Conservation (phyloP, 2,329 filamentous ascomycete species). For the Clarireedia monteithiana region DNA sequence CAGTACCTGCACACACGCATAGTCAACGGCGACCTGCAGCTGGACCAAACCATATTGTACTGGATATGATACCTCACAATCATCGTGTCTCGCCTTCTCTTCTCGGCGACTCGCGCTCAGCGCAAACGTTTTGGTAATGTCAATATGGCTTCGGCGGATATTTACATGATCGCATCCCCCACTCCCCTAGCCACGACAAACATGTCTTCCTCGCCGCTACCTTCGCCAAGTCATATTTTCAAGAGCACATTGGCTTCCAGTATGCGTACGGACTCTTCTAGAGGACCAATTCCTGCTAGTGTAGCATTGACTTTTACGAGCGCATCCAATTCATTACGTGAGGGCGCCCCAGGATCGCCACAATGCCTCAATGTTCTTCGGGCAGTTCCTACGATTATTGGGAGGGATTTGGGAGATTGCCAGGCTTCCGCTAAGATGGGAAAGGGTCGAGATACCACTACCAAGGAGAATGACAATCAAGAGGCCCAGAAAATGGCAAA, state of each 20-base stretch:
- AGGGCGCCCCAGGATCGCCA: not conserved
- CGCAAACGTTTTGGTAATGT: constrained; percentile 14
- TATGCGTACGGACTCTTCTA: constrained; percentile 33
- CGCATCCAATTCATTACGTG: constrained; percentile 29
- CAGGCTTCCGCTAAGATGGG: constrained; percentile 21
- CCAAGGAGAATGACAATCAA: constrained; percentile 7
- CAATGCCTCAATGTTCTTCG: constrained; percentile 5
- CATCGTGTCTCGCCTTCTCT: constrained; percentile 21
- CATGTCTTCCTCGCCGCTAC: constrained; percentile 32
- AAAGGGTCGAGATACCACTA: constrained; percentile 5
- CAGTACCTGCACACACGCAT: too few relatives aligned
- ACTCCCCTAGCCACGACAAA: constrained; percentile 17
- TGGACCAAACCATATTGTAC: not conserved
- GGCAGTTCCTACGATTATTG: not conserved
- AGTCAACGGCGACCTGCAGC: not conserved
- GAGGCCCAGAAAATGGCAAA: constrained; percentile 14
- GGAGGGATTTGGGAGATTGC: constrained; percentile 24
- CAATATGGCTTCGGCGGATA: constrained; percentile 33
- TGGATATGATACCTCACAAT: constrained; percentile 9
- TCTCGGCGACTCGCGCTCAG: constrained; percentile 16
- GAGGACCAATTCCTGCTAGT: constrained; percentile 32
- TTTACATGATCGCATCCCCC: constrained; percentile 21
- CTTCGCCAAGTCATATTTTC: constrained; percentile 42
- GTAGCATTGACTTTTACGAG: constrained; percentile 35
- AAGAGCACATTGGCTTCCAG: constrained; percentile 28